phyloP scores from a whole-genome alignment of 345 rosid species.

The Euphorbia pulcherrima region DNA sequence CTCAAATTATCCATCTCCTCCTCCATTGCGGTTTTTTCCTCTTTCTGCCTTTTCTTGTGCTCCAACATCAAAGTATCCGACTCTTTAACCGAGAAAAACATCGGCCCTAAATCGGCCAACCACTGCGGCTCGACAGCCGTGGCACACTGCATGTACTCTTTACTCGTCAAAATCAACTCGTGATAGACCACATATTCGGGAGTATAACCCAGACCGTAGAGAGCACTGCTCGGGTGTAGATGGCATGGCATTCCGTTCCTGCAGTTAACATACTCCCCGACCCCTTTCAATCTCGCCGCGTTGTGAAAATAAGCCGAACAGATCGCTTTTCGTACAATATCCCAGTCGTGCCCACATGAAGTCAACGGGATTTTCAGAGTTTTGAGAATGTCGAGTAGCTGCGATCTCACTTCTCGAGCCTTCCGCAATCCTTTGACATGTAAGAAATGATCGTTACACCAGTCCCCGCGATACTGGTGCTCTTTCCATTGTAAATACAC shows the following conservation, averaged over 20 bases:
- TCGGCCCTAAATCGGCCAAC: constrained; percentile 91
- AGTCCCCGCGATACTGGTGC: constrained; percentile 88
- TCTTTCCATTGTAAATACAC: constrained; percentile 95
- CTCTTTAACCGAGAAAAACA: constrained; percentile 94
- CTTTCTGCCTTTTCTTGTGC: constrained; percentile 87
- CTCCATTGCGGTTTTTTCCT: constrained; percentile 89
- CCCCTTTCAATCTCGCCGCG: constrained; percentile 86
- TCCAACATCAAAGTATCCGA: constrained; percentile 82
- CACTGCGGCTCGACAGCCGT: constrained; percentile 94
- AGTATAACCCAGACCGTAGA: constrained; percentile 77
- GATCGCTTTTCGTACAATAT: constrained; percentile 68
- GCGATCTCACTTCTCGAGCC: constrained; percentile 95
- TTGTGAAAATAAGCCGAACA: constrained; percentile 97
- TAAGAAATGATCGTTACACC: constrained; percentile 85
- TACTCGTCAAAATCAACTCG: constrained; percentile 75
- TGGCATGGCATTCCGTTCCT: constrained; percentile 92
- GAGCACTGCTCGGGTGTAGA: constrained; percentile 91
- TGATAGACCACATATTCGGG: constrained; percentile 90
- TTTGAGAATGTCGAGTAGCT: constrained; percentile 87
- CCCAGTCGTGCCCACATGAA: constrained; percentile 73
- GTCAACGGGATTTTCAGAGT: constrained; percentile 72
- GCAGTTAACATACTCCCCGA: constrained; percentile 86
- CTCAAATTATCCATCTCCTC: constrained; percentile 90
- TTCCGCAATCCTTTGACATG: constrained; percentile 80
- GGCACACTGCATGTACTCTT: constrained; percentile 98